Evolutionary conservation across 202 grass and related monocot genomes (phyloP).

Genomic region (Zoysia matrella): DNA sequence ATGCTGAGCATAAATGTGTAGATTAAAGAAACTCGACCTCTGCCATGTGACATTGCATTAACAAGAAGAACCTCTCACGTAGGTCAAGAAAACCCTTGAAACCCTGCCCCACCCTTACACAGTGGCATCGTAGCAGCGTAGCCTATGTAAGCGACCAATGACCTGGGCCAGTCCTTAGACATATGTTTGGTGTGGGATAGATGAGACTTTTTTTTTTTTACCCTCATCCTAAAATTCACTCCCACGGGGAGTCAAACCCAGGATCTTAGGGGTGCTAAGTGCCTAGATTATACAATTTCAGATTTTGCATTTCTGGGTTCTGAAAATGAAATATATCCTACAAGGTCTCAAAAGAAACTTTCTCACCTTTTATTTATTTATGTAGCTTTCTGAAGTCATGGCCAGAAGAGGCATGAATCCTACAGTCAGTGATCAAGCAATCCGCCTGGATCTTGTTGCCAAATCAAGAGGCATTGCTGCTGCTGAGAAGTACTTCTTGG

Average conservation of each 20-base stretch:
- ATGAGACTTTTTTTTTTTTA: too few relatives aligned
- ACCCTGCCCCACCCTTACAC: too few relatives aligned
- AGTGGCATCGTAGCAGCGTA: too few relatives aligned
- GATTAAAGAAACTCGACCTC: too few relatives aligned
- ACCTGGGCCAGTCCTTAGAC: too few relatives aligned
- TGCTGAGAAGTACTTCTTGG: conserved; percentile 93
- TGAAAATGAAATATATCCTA: conserved; percentile 6
- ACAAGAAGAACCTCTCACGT: too few relatives aligned
- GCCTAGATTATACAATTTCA: not conserved
- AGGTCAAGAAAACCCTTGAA: too few relatives aligned
- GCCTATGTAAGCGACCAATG: too few relatives aligned
- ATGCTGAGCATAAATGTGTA: conserved; percentile 2
- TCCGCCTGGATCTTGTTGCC: conserved; percentile 78
- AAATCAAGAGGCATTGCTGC: conserved; percentile 78
- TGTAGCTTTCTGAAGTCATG: conserved; percentile 80
- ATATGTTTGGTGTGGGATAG: too few relatives aligned
- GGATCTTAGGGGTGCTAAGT: not conserved
- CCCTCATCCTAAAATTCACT: too few relatives aligned
- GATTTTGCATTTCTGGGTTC: conserved; percentile 3
- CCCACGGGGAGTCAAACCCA: too few relatives aligned
- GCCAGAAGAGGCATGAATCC: conserved; percentile 85
- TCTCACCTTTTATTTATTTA: not conserved
- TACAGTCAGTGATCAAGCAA: conserved; percentile 87
- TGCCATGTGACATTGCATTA: too few relatives aligned
- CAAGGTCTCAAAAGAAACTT: not conserved